These are phyloP conservation scores for Phytophthora sp. DNA, from an alignment of 352 stramenopile genomes.

Conservation along the genomic window DNA sequence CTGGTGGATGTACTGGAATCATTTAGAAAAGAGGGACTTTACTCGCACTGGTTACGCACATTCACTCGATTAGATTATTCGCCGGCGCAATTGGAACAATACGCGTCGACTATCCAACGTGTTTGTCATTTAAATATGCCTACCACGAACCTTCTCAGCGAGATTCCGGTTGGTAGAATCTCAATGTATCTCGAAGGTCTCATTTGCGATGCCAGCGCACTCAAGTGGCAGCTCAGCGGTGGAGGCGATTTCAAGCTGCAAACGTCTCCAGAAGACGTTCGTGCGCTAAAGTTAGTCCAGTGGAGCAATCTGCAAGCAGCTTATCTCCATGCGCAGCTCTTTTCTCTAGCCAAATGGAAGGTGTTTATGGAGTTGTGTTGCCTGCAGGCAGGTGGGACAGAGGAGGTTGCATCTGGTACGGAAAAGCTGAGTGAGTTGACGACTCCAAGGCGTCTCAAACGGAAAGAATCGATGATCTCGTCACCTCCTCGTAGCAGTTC, in stretches of 20 bases:
- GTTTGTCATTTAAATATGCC: slow-evolving; percentile 18
- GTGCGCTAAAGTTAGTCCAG: slow-evolving; percentile 46
- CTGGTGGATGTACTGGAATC: slow-evolving; percentile 58
- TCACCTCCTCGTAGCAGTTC: slow-evolving; percentile 44
- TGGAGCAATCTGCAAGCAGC: slow-evolving; percentile 63
- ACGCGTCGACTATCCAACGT: slow-evolving; percentile 28
- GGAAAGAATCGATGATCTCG: slow-evolving; percentile 80
- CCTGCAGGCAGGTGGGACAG: slow-evolving; percentile 40
- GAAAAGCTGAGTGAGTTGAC: slow-evolving; percentile 14
- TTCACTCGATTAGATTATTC: slow-evolving; percentile 73
- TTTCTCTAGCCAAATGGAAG: slow-evolving; percentile 63
- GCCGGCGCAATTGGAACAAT: slow-evolving; percentile 30
- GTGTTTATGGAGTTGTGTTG: slow-evolving; percentile 78
- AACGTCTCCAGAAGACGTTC: slow-evolving; percentile 36
- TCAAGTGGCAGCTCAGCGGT: slow-evolving; percentile 43
- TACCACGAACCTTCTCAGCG: slow-evolving; percentile 15
- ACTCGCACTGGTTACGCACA: slow-evolving; percentile 70
- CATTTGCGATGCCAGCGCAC: slow-evolving; percentile 29
- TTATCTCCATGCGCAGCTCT: slow-evolving; percentile 60
- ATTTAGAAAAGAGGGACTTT: slow-evolving; percentile 68
- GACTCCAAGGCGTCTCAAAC: slow-evolving; percentile 37
- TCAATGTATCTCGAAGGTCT: slow-evolving; percentile 41
- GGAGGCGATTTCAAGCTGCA: slow-evolving; percentile 31
- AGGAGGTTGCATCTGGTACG: slow-evolving; percentile 4
- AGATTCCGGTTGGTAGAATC: slow-evolving; percentile 21